These are phyloP conservation scores for Zasmidium cellare DNA, from an alignment of 2,329 filamentous ascomycete genomes.

Conservation along the genomic window DNA sequence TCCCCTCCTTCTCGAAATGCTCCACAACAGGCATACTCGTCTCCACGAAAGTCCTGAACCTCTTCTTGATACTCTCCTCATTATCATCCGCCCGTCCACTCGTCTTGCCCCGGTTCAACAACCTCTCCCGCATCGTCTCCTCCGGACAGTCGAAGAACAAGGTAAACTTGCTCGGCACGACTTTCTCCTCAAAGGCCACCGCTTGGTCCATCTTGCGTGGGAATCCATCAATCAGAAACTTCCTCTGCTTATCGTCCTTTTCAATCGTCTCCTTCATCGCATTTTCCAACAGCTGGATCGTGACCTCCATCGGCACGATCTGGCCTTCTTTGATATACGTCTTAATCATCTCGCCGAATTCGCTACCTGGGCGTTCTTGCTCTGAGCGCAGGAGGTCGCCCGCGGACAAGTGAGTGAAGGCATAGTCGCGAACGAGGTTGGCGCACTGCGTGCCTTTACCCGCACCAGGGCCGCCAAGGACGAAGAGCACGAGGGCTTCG, in stretches of 20 bases:
- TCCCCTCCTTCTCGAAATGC: constrained; percentile 72
- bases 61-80: constrained; percentile 90
- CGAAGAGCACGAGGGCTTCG: constrained; percentile 88
- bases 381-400: constrained; percentile 93
- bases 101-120: constrained; percentile 89
- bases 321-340: constrained; percentile 89
- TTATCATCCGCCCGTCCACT: constrained; percentile 92
- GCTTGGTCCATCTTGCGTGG: constrained; percentile 98
- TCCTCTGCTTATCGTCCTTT: constrained; percentile 57
- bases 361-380: constrained; percentile 78
- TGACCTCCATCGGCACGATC: constrained; percentile 99
- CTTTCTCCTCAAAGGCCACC: constrained; percentile 84
- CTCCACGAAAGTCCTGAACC: constrained; percentile 90
- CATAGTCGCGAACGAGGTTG: constrained; percentile 81
- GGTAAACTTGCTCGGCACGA: constrained; percentile 80
- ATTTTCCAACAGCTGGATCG: constrained; percentile 88
- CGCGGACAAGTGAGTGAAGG: constrained; percentile 89
- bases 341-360: constrained; percentile 92
- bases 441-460: constrained; percentile 97
- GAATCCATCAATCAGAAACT: constrained; percentile 82
- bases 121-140: constrained; percentile 77
- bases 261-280: constrained; percentile 76
- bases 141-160: constrained; percentile 95
- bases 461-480: constrained; percentile 91
- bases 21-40: constrained; percentile 97